Percentiles rank a stretch among this genome's conserved stretches.
Conservation (phyloP, 2,329 filamentous ascomycete species). For the Beauveria medogensis region DNA sequence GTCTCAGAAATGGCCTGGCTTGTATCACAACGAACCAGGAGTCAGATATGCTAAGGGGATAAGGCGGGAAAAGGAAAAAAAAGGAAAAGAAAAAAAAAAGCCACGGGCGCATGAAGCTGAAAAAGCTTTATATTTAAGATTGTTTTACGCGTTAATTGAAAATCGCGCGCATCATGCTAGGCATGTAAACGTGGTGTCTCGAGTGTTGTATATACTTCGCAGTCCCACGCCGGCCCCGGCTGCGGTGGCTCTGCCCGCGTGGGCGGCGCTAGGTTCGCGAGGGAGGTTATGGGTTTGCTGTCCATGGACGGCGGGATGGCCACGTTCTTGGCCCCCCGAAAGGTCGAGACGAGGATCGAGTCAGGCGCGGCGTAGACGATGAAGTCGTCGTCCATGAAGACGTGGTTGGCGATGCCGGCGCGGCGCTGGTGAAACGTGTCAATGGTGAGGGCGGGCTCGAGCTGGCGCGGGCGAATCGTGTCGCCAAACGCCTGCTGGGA, state of each 20-base stretch:
- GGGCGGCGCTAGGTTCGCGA: neutral
- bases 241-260: neutral
- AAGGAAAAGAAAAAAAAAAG: neutral
- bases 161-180: neutral
- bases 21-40: neutral
- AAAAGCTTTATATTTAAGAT: neutral
- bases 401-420: neutral
- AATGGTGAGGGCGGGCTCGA: constrained; percentile 9
- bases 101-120: neutral
- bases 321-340: neutral
- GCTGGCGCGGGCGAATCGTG: neutral
- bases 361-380: constrained; percentile 6
- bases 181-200: neutral
- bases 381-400: constrained; percentile 11
- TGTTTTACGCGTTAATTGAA: neutral
- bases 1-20: neutral
- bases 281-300: neutral
- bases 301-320: neutral
- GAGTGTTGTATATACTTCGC: constrained; percentile 6
- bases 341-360: constrained; percentile 1
- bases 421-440: constrained; percentile 5
- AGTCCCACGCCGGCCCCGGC: constrained; percentile 1
- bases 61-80: no score
- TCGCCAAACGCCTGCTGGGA: neutral
- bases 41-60: neutral